phyloP scores from a whole-genome alignment of 2,329 filamentous ascomycete species.

The Aureobasidium sp. region DNA sequence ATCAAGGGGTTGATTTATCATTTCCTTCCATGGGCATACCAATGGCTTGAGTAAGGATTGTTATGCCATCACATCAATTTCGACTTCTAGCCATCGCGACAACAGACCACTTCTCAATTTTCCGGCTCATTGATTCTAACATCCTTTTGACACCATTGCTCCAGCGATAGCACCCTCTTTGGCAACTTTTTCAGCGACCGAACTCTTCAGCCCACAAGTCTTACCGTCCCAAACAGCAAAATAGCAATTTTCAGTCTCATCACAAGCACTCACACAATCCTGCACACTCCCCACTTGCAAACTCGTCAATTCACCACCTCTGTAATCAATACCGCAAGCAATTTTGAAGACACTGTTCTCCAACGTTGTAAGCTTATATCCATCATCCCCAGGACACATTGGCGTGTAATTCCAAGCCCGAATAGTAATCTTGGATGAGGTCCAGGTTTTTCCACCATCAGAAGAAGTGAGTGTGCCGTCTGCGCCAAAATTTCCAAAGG shows the following conservation, averaged over 20 bases:
- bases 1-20: conserved; percentile 18
- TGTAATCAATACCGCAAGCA: background rate
- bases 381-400: background rate
- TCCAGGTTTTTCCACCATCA: background rate
- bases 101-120: no score
- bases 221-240: background rate
- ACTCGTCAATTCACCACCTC: background rate
- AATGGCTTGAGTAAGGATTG: conserved; percentile 3
- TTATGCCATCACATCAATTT: no score
- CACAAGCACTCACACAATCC: background rate
- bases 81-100: no score
- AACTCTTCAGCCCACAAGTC: background rate
- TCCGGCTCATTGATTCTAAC: no score
- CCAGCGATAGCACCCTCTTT: background rate
- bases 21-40: conserved; percentile 18
- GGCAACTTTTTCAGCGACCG: background rate
- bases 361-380: background rate
- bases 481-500: conserved; percentile 26
- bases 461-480: background rate
- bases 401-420: background rate
- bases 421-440: background rate
- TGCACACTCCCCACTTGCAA: background rate
- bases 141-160: background rate
- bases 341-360: background rate
- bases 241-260: background rate